A percentile compares a stretch with the other conserved stretches of the same genome.
Evolutionary conservation across 2,329 filamentous ascomycete species (phyloP).

Genomic region (Diaporthe amygdali): DNA sequence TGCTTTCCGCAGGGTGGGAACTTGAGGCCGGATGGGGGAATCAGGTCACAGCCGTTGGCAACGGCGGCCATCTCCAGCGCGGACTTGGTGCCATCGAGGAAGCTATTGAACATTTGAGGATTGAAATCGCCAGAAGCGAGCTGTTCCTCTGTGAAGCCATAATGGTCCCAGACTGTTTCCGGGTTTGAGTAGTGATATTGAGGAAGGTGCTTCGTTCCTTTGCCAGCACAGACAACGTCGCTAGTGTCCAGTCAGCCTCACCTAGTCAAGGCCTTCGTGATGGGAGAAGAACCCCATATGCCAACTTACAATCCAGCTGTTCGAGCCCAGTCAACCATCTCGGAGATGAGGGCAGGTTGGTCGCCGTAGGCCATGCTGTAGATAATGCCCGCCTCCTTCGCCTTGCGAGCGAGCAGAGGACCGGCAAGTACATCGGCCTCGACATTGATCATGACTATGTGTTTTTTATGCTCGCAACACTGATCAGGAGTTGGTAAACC

Average conservation of each 20-base stretch:
- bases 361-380: conserved; percentile 54
- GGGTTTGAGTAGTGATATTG: conserved; percentile 48
- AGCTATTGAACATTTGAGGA: conserved; percentile 54
- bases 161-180: conserved; percentile 51
- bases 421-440: conserved; percentile 50
- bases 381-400: conserved; percentile 49
- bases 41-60: conserved; percentile 48
- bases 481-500: neutral
- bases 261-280: too few species aligned
- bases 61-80: conserved; percentile 54
- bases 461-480: conserved; percentile 52
- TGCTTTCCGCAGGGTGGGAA: conserved; percentile 50
- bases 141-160: conserved; percentile 51
- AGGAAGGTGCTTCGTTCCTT: neutral
- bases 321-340: conserved; percentile 48
- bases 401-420: conserved; percentile 44
- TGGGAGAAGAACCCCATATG: too few species aligned
- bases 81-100: conserved; percentile 53
- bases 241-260: neutral
- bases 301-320: neutral
- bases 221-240: neutral
- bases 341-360: conserved; percentile 48
- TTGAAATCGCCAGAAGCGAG: conserved; percentile 48
- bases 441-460: conserved; percentile 54
- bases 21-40: conserved; percentile 44